phyloP scores from a whole-genome alignment of 1,139 yeast species.

The Hyphopichia pseudoburtonii region DNA sequence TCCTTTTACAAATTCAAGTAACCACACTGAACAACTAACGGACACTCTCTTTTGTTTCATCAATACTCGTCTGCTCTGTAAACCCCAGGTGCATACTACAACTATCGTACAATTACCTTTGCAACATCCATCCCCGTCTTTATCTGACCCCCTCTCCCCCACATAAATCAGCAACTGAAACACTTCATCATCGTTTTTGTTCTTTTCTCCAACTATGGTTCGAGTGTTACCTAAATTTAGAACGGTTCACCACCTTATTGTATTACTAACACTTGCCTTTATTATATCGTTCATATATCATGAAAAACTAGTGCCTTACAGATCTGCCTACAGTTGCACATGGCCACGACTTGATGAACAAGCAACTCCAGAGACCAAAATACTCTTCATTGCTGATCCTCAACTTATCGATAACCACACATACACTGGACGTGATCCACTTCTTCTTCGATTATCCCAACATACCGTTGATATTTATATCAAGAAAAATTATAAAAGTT shows the following conservation, averaged over 20 bases:
- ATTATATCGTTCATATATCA: constrained; percentile 29
- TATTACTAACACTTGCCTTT: constrained; percentile 28
- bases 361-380: constrained; percentile 19
- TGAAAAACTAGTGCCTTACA: constrained; percentile 32
- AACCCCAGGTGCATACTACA: no score
- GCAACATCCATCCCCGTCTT: no score
- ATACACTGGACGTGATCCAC: constrained; percentile 45
- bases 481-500: constrained; percentile 43
- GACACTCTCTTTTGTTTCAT: no score
- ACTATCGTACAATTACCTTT: no score
- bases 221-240: constrained; percentile 20
- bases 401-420: constrained; percentile 49
- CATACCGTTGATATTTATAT: constrained; percentile 53
- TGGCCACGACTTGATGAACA: no score
- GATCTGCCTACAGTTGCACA: constrained; percentile 28
- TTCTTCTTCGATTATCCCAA: constrained; percentile 39
- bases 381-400: constrained; percentile 46
- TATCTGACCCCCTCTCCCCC: no score
- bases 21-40: background rate
- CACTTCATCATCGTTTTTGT: no score
- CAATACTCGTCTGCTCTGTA: no score
- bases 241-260: constrained; percentile 26
- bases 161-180: no score
- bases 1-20: background rate
- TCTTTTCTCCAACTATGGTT: background rate